phyloP scores from a whole-genome alignment of 371 early-diverging fungal genomes.

The Entomophthora muscae region DNA sequence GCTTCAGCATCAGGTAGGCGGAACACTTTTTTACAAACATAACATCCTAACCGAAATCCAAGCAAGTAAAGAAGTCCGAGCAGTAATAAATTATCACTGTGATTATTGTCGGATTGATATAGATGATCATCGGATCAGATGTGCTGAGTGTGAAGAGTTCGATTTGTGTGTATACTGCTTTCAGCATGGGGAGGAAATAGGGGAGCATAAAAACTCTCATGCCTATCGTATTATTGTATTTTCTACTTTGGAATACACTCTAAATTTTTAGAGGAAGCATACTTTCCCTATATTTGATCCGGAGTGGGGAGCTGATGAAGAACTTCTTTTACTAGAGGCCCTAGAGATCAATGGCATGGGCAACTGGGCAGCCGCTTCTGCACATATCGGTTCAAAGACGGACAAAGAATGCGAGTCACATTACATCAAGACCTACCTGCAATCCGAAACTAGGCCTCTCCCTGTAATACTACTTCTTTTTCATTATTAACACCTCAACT shows the following conservation, averaged over 20 bases:
- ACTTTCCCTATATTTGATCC: constrained; percentile 69
- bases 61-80: too few species aligned
- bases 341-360: constrained; percentile 87
- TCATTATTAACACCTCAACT: neutral
- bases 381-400: constrained; percentile 80
- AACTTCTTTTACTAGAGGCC: constrained; percentile 84
- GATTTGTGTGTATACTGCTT: constrained; percentile 95
- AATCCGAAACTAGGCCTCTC: constrained; percentile 53
- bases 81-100: constrained; percentile 62
- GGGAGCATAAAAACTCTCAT: constrained; percentile 70
- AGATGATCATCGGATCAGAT: constrained; percentile 73
- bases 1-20: neutral
- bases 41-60: too few species aligned
- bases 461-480: constrained; percentile 28
- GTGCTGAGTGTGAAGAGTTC: constrained; percentile 81
- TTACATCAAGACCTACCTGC: constrained; percentile 70
- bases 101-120: constrained; percentile 81
- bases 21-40: neutral
- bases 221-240: constrained; percentile 64
- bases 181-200: constrained; percentile 62
- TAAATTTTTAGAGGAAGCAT: constrained; percentile 39
- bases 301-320: constrained; percentile 96
- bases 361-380: constrained; percentile 92
- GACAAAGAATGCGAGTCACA: constrained; percentile 78
- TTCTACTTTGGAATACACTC: neutral